These are phyloP conservation scores for Plasmopara muralis DNA, from an alignment of 352 stramenopile species.

Conservation along the genomic window DNA sequence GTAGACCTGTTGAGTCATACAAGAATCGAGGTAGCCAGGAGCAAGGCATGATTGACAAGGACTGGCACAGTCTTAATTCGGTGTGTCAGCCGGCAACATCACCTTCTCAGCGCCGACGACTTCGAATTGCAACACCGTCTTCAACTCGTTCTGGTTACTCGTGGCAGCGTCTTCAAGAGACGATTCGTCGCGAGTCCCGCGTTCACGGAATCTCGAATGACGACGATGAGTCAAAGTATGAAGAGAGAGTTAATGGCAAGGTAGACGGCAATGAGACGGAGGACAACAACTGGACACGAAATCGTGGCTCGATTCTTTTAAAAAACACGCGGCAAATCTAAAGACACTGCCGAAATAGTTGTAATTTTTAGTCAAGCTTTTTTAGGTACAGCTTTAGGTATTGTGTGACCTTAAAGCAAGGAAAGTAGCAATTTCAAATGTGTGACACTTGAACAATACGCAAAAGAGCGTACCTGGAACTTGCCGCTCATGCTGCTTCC, in stretches of 20 bases:
- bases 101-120: slow-evolving; percentile 1
- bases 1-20: slow-evolving; percentile 12
- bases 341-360: neutral
- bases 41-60: neutral
- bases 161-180: slow-evolving; percentile 72
- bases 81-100: neutral
- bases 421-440: neutral
- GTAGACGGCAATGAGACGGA: slow-evolving; percentile 11
- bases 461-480: slow-evolving; percentile 9
- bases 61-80: neutral
- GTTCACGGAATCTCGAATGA: slow-evolving; percentile 48
- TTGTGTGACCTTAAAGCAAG: neutral
- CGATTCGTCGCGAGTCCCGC: slow-evolving; percentile 55
- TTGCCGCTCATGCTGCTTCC: slow-evolving; percentile 4
- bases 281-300: slow-evolving; percentile 19
- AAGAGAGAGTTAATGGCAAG: slow-evolving; percentile 18
- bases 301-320: slow-evolving; percentile 13
- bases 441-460: neutral
- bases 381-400: neutral
- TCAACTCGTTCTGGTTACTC: slow-evolving; percentile 48
- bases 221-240: slow-evolving; percentile 29
- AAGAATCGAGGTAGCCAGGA: slow-evolving; percentile 1
- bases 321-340: slow-evolving; percentile 6
- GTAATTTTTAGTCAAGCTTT: neutral
- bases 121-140: slow-evolving; percentile 9